Evolutionary conservation across 2,329 filamentous ascomycete genomes (phyloP).

Genomic region (Paraphaeosphaeria sporulosa): DNA sequence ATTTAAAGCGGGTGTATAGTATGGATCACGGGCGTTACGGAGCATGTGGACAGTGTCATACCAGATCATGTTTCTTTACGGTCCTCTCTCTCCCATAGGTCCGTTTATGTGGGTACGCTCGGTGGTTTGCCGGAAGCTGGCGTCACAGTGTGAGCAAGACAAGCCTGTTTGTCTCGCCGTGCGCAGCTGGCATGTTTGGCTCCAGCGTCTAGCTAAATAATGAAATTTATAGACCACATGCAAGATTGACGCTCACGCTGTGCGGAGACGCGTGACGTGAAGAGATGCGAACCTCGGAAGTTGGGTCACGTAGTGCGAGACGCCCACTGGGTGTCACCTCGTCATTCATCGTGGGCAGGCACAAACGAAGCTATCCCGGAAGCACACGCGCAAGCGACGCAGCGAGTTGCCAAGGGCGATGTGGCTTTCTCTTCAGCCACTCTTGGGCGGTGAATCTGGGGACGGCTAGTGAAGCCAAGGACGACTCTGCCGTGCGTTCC

Average conservation of each 20-base stretch:
- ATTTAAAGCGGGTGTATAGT: conserved; percentile 7
- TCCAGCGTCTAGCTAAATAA: background rate
- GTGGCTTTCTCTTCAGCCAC: conserved; percentile 4
- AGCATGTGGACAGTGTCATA: conserved; percentile 20
- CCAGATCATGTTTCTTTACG: background rate
- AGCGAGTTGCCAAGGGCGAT: background rate
- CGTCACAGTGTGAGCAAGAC: background rate
- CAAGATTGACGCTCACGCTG: background rate
- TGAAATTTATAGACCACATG: background rate
- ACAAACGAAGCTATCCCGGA: background rate
- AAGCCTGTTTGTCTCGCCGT: background rate
- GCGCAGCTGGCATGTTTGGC: background rate
- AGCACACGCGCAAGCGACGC: background rate
- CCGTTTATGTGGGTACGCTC: background rate
- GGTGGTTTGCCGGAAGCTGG: background rate
- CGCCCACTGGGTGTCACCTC: background rate
- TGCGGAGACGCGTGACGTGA: background rate
- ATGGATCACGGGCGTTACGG: conserved; percentile 4
- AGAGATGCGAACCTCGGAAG: background rate
- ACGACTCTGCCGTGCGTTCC: conserved; percentile 12
- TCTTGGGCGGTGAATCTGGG: background rate
- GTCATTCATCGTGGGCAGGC: background rate
- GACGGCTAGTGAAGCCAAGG: conserved; percentile 9
- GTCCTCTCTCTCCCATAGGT: background rate
- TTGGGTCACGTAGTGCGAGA: background rate